These are phyloP conservation scores for Linderniella brevidens DNA, from an alignment of 257 asterid species.

Conservation along the genomic window DNA sequence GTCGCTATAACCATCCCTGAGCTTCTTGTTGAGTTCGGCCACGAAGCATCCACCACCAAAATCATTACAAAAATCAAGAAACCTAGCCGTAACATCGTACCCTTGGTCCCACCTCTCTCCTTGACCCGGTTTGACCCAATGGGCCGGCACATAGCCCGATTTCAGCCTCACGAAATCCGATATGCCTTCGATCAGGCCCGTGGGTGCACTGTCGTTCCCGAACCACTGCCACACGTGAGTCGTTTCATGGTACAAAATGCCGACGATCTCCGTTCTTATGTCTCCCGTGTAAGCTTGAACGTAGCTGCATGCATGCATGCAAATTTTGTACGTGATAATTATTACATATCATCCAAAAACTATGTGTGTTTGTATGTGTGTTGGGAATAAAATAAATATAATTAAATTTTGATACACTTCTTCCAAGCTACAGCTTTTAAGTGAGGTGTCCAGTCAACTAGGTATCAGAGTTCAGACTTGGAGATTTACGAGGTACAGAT, in stretches of 20 bases:
- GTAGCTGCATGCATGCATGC: too few species aligned
- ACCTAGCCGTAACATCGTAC: conserved; percentile 1
- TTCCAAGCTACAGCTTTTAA: too few species aligned
- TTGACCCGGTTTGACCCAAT: not conserved
- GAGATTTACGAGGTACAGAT: too few species aligned
- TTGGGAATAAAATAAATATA: too few species aligned
- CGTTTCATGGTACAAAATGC: not conserved
- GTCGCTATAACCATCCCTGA: not conserved
- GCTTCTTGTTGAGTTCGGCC: not conserved
- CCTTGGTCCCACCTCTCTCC: conserved; percentile 4
- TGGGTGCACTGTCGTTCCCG: not conserved
- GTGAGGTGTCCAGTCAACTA: too few species aligned
- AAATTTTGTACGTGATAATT: too few species aligned
- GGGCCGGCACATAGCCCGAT: not conserved
- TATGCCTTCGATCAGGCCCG: conserved; percentile 1
- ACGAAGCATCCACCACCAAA: not conserved
- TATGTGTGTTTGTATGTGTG: too few species aligned
- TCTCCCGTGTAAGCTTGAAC: too few species aligned
- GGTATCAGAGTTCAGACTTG: too few species aligned
- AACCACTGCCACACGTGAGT: not conserved
- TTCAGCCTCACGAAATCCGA: not conserved
- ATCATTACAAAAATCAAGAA: not conserved
- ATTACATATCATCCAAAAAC: too few species aligned
- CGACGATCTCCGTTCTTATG: too few species aligned
- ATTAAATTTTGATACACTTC: too few species aligned